phyloP scores from a whole-genome alignment of 108 stramenopile genomes.

The Stephanodiscus minutulus region DNA sequence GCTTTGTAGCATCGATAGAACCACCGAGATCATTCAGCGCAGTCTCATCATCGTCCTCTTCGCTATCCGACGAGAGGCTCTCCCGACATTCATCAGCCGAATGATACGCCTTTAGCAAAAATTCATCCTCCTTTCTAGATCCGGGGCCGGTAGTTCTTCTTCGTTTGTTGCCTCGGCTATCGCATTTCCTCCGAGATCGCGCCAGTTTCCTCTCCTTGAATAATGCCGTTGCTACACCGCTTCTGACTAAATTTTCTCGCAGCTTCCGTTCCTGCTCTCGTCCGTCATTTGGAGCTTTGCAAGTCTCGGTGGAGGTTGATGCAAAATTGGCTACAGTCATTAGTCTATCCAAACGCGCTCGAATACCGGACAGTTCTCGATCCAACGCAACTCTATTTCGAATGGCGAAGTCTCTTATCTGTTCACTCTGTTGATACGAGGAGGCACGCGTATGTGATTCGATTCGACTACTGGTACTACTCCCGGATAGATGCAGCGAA shows the following conservation, averaged over 20 bases:
- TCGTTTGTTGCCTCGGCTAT: not conserved
- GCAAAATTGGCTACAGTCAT: slow-evolving; percentile 20
- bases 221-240: slow-evolving; percentile 36
- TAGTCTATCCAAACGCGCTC: slow-evolving; percentile 38
- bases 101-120: slow-evolving; percentile 53
- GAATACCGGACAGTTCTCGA: slow-evolving; percentile 26
- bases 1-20: not conserved
- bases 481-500: not conserved
- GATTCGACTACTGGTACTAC: not conserved
- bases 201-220: slow-evolving; percentile 30
- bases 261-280: slow-evolving; percentile 24
- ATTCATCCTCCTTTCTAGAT: slow-evolving; percentile 38
- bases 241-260: slow-evolving; percentile 45
- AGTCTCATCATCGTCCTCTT: slow-evolving; percentile 34
- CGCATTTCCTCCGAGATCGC: not conserved
- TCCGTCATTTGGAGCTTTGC: not conserved
- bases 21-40: slow-evolving; percentile 9
- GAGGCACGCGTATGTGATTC: not conserved
- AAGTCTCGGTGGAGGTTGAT: slow-evolving; percentile 1
- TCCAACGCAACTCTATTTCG: slow-evolving; percentile 36
- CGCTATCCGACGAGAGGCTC: slow-evolving; percentile 11
- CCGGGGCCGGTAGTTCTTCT: slow-evolving; percentile 3
- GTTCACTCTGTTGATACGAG: not conserved
- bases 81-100: slow-evolving; percentile 50
- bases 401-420: slow-evolving; percentile 26